Evolutionary conservation across 257 asterid species (phyloP).

Genomic region (Solanum tacnaense): DNA sequence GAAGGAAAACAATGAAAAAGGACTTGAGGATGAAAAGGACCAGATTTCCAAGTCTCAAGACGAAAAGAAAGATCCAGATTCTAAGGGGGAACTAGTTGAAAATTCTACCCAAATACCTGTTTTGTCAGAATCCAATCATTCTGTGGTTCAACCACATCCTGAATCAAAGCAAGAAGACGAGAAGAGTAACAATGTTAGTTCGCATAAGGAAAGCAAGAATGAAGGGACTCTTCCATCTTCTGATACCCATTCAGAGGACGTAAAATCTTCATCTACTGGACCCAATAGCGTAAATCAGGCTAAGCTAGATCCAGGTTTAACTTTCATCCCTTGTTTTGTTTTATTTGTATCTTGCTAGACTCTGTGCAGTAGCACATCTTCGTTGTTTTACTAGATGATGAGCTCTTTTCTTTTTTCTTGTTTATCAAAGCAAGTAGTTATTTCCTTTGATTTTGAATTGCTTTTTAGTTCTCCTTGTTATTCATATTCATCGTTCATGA

Average conservation of each 20-base stretch:
- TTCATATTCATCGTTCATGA: neutral
- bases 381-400: neutral
- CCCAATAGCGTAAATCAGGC: neutral
- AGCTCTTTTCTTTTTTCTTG: neutral
- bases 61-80: slow-evolving; percentile 8
- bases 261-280: slow-evolving; percentile 23
- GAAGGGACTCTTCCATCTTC: neutral
- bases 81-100: neutral
- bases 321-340: neutral
- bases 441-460: neutral
- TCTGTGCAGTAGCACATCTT: neutral
- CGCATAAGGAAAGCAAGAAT: slow-evolving; percentile 6
- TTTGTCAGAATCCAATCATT: slow-evolving; percentile 7
- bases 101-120: neutral
- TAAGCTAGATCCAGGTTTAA: neutral
- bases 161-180: neutral
- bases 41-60: slow-evolving; percentile 5
- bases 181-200: neutral
- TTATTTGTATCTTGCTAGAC: neutral
- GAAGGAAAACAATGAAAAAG: slow-evolving; percentile 6
- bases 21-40: slow-evolving; percentile 5
- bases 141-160: neutral
- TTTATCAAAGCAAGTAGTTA: neutral
- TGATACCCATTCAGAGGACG: neutral
- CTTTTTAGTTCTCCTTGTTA: neutral